phyloP scores from a whole-genome alignment of 1,139 yeast species.

The Eremothecium gossypii region DNA sequence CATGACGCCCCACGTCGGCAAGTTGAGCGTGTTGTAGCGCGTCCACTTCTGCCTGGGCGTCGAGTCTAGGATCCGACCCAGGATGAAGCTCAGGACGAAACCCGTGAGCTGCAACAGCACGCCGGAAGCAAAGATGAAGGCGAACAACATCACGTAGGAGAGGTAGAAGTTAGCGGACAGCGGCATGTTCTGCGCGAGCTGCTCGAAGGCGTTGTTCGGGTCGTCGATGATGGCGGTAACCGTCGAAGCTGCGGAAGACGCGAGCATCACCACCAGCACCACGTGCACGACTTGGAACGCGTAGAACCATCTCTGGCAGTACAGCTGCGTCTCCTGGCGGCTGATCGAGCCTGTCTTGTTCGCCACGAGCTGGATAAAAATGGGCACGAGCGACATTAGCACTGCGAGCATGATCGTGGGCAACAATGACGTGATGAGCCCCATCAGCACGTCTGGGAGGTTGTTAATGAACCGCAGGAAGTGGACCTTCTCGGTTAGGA shows the following conservation, averaged over 20 bases:
- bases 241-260: constrained; percentile 74
- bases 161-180: constrained; percentile 65
- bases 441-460: constrained; percentile 50
- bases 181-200: constrained; percentile 55
- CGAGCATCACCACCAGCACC: constrained; percentile 69
- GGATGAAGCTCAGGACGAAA: constrained; percentile 35
- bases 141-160: constrained; percentile 57
- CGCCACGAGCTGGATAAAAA: constrained; percentile 65
- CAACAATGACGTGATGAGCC: constrained; percentile 64
- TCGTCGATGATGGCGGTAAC: constrained; percentile 43
- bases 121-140: constrained; percentile 60
- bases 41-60: constrained; percentile 63
- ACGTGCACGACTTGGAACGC: constrained; percentile 85
- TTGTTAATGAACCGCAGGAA: constrained; percentile 55
- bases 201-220: constrained; percentile 46
- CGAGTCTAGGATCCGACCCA: constrained; percentile 35
- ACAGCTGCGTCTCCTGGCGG: constrained; percentile 60
- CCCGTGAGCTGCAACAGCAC: constrained; percentile 46
- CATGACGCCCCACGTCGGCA: constrained; percentile 61
- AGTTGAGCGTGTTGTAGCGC: constrained; percentile 39
- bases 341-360: constrained; percentile 64
- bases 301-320: constrained; percentile 78
- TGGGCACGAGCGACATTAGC: constrained; percentile 71
- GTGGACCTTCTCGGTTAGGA: constrained; percentile 48
- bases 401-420: constrained; percentile 61